phyloP scores from a whole-genome alignment of 2,329 filamentous ascomycete genomes.

The Emmonsia crescens region DNA sequence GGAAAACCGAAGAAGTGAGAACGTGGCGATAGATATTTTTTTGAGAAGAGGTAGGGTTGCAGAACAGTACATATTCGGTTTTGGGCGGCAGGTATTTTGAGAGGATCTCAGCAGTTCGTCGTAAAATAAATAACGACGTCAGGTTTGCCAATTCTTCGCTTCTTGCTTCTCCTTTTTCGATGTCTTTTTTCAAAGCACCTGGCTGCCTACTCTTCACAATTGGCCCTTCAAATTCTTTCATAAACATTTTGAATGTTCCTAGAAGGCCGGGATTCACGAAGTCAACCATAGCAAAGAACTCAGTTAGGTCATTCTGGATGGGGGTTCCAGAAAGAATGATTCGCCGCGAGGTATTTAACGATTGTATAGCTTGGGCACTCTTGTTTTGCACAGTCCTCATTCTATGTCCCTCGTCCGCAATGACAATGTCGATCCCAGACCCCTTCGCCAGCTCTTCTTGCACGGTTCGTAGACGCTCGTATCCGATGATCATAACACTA shows the following conservation, averaged over 20 bases:
- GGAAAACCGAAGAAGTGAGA: constrained; percentile 54
- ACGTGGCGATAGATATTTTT: constrained; percentile 52
- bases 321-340: constrained; percentile 58
- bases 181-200: constrained; percentile 48
- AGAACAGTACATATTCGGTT: constrained; percentile 57
- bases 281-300: constrained; percentile 58
- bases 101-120: constrained; percentile 55
- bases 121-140: constrained; percentile 54
- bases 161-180: constrained; percentile 53
- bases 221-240: constrained; percentile 53
- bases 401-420: constrained; percentile 59
- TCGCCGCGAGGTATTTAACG: constrained; percentile 49
- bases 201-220: constrained; percentile 56
- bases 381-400: constrained; percentile 61
- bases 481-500: constrained; percentile 62
- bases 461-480: constrained; percentile 56
- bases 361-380: constrained; percentile 53
- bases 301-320: constrained; percentile 56
- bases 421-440: constrained; percentile 55
- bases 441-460: constrained; percentile 55
- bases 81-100: constrained; percentile 56
- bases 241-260: constrained; percentile 52
- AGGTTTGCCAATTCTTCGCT: constrained; percentile 50
- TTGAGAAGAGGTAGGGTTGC: constrained; percentile 50
- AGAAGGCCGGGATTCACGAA: constrained; percentile 58